phyloP scores from a whole-genome alignment of 345 rosid genomes.

The Lumnitzera racemosa region DNA sequence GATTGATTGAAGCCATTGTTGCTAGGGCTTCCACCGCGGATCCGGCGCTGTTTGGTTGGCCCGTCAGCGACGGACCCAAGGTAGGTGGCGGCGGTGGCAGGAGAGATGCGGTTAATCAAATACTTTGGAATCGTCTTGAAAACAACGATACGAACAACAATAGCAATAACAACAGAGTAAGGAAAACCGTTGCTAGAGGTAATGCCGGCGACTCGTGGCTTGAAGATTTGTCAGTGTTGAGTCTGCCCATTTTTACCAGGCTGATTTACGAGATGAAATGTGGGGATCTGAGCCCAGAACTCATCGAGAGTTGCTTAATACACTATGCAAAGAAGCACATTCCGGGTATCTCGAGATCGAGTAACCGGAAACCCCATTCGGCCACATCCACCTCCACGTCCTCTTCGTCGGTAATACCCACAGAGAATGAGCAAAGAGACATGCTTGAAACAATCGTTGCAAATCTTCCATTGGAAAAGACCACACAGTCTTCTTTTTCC shows the following conservation, averaged over 20 bases:
- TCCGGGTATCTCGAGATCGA: conserved; percentile 69
- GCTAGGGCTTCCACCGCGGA: conserved; percentile 63
- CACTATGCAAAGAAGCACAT: conserved; percentile 69
- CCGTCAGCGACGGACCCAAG: conserved; percentile 45
- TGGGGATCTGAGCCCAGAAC: conserved; percentile 46
- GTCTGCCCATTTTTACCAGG: conserved; percentile 42
- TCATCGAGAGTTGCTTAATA: conserved; percentile 75
- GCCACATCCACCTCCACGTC: conserved; percentile 13
- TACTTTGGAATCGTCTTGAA: conserved; percentile 21
- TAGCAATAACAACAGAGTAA: conserved; percentile 25
- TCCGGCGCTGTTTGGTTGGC: conserved; percentile 85
- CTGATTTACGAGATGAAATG: conserved; percentile 57
- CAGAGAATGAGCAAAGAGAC: conserved; percentile 77
- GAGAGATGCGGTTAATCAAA: conserved; percentile 21
- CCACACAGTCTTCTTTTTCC: conserved; percentile 46
- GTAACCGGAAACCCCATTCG: conserved; percentile 42
- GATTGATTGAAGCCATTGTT: conserved; percentile 58
- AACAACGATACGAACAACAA: conserved; percentile 40
- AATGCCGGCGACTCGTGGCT: conserved; percentile 49
- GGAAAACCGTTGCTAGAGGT: conserved; percentile 8
- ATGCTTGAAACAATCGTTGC: conserved; percentile 56
- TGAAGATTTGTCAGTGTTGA: conserved; percentile 59
- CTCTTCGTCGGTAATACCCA: conserved; percentile 27
- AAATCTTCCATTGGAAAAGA: conserved; percentile 52
- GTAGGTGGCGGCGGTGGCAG: background rate